Conservation (phyloP, 2,329 filamentous ascomycete species). For the Apiospora rasikravindrae region DNA sequence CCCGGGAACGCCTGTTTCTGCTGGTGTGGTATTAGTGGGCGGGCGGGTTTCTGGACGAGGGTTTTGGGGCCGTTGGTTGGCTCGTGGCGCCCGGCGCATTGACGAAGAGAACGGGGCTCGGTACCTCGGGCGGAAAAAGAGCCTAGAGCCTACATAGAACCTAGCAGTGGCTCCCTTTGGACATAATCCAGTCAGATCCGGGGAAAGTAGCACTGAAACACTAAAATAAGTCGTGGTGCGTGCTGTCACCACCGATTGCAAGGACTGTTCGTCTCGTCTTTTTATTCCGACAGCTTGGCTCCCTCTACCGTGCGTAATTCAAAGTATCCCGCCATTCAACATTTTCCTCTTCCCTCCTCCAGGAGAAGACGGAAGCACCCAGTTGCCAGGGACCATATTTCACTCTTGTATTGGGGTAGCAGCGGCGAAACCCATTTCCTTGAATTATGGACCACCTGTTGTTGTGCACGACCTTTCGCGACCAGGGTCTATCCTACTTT, state of each 20-base stretch:
- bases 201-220: neutral
- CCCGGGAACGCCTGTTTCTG: conserved; percentile 3
- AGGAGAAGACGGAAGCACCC: neutral
- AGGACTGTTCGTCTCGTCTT: neutral
- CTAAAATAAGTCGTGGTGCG: neutral
- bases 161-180: neutral
- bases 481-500: neutral
- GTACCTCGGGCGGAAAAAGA: neutral
- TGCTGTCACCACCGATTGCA: no score
- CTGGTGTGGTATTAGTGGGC: neutral
- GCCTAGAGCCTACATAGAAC: neutral
- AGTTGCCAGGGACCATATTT: neutral
- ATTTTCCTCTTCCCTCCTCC: no score
- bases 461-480: neutral
- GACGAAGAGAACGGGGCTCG: neutral
- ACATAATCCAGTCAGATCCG: neutral
- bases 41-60: neutral
- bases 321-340: neutral
- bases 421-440: neutral
- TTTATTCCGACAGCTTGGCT: neutral
- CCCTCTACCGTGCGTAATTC: neutral
- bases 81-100: neutral
- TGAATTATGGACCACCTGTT: neutral
- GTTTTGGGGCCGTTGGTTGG: neutral
- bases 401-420: neutral